phyloP scores from a whole-genome alignment of 345 rosid species.

The Eucalyptus sp. region DNA sequence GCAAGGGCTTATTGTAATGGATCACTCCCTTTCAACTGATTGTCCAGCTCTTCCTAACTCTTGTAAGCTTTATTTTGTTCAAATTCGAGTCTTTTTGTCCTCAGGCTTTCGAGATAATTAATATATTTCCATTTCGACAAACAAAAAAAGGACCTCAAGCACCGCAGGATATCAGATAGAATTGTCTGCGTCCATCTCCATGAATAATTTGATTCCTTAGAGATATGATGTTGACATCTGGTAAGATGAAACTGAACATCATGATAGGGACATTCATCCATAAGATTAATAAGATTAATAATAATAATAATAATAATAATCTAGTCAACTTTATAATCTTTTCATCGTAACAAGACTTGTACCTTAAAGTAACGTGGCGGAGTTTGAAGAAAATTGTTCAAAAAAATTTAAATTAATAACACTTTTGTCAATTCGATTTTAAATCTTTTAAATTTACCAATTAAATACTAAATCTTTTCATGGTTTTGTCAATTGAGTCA shows the following conservation, averaged over 20 bases:
- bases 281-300: not conserved
- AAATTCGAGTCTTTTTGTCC: too few relatives aligned
- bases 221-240: not conserved
- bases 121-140: too few relatives aligned
- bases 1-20: too few relatives aligned
- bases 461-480: too few relatives aligned
- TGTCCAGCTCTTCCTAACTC: too few relatives aligned
- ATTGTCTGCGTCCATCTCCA: not conserved
- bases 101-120: too few relatives aligned
- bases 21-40: too few relatives aligned
- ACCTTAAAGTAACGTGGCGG: not conserved
- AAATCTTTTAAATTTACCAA: too few relatives aligned
- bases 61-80: too few relatives aligned
- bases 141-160: too few relatives aligned
- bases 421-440: rapidly evolving
- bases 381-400: not conserved
- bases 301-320: not conserved
- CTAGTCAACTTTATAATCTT: not conserved
- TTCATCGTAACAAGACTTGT: not conserved
- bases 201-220: not conserved
- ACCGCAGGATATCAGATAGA: not conserved
- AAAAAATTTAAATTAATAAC: too few relatives aligned
- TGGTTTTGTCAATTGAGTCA: rapidly evolving
- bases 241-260: not conserved
- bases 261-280: not conserved